Evolutionary conservation across 2,329 filamentous ascomycete species (phyloP), one percentile per base, ranked within the genome.

Genomic region (Penicillium sp.): DNA sequence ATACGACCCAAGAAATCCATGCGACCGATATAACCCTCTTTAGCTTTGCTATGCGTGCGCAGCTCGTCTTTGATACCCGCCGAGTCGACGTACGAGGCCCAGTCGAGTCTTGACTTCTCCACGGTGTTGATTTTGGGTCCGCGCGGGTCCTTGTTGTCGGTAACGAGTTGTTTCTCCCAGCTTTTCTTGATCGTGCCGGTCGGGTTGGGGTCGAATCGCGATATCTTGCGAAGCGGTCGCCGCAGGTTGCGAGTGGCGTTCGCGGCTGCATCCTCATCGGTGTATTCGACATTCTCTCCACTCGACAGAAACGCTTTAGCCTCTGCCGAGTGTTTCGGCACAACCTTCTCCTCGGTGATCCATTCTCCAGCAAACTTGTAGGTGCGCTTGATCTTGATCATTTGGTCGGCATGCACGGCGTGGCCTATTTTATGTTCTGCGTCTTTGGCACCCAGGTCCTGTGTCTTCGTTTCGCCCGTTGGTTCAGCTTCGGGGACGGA

Each of bases 91-190:
- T 85, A 86, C 12, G 80, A 79, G 21, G 82, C 83, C 85, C 85
- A 87, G 62, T 87, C 85, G 64, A 86, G 73, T 50, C 83, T 79
- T 31, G 82, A 85, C 70, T 87, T 87, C 70, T 86, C 83, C 47
- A 87, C 82, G 0, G 84, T 86, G 60, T 85, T 87, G 72, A 87
- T 80, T 65, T 86, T 86, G 55, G 82, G 80, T 64, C 80, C 73
- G 72, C 79, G 63, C 66, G 75, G 58, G 31, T 66, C 67, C 37
- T 64, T 62, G 8, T 63, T 63, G 46, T 61, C 65, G 0, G 64
- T 52, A 23, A 60, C 50, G 55, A 73, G 52, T 37, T 73, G 69
- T 53, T 74, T 75, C 64, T 74, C 72, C 75, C 74, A 76, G 61
- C 69, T 77, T 57, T 74, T 75, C 64, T 75, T 73, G 54, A 75